phyloP scores from a whole-genome alignment of 495 filamentous ascomycete genomes.

The Tuber brumale region DNA sequence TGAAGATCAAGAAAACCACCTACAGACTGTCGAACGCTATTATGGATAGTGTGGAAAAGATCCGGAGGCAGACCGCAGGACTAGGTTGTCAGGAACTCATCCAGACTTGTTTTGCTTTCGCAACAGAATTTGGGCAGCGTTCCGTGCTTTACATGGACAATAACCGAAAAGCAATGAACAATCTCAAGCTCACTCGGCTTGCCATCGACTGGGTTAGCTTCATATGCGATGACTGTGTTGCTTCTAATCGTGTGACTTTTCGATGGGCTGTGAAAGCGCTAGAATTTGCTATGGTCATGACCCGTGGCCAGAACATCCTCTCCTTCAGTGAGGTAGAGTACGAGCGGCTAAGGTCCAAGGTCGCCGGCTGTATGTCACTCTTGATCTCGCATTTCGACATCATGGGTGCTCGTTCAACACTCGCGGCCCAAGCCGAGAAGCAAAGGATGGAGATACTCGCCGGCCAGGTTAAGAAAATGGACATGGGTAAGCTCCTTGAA shows the following conservation, averaged over 20 bases:
- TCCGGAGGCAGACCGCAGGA: constrained; percentile 72
- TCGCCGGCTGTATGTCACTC: constrained; percentile 94
- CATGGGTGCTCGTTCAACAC: constrained; percentile 87
- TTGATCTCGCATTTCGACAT: constrained; percentile 98
- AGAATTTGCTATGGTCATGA: constrained; percentile 97
- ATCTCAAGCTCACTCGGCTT: constrained; percentile 82
- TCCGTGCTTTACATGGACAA: constrained; percentile 89
- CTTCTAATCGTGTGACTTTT: constrained; percentile 92
- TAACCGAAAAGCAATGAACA: constrained; percentile 91
- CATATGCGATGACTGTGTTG: constrained; percentile 92
- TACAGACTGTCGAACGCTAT: constrained; percentile 98
- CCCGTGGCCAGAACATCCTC: constrained; percentile 80
- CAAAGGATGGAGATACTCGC: constrained; percentile 69
- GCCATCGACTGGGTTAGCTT: constrained; percentile 97
- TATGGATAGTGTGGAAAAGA: constrained; percentile 95
- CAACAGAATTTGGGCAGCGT: constrained; percentile 93
- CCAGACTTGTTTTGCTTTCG: constrained; percentile 98
- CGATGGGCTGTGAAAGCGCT: constrained; percentile 91
- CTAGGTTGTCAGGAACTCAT: constrained; percentile 91
- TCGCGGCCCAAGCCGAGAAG: constrained; percentile 88
- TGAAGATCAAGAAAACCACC: constrained; percentile 90
- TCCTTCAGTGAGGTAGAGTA: constrained; percentile 83
- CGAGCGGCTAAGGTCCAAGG: constrained; percentile 69
- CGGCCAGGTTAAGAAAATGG: constrained; percentile 65
- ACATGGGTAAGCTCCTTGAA: constrained; percentile 67